Conservation (phyloP, 352 stramenopile genomes). For the Phytophthora hibernalis region DNA sequence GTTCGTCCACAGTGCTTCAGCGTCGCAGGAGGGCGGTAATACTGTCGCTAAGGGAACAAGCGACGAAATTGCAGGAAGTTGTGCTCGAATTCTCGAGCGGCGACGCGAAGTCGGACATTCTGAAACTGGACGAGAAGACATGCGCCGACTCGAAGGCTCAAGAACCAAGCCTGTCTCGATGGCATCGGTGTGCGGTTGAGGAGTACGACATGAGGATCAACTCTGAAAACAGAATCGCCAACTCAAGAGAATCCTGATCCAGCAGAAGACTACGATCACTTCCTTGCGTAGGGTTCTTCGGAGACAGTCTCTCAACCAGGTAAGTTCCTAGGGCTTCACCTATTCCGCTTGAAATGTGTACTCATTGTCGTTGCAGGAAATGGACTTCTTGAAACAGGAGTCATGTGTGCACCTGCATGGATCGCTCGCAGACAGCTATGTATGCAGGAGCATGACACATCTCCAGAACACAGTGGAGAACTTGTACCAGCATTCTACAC, state of each 20-base stretch:
- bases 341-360: too few species aligned
- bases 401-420: background rate
- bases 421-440: background rate
- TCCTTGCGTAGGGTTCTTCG: background rate
- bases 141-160: too few species aligned
- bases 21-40: background rate
- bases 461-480: background rate
- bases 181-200: background rate
- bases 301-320: too few species aligned
- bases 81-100: background rate
- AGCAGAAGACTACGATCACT: background rate
- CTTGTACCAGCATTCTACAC: background rate
- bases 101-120: too few species aligned
- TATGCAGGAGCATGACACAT: background rate
- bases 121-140: too few species aligned
- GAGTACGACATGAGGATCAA: background rate
- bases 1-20: background rate
- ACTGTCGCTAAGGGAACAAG: background rate
- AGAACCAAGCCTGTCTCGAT: background rate
- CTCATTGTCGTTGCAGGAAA: background rate
- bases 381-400: background rate
- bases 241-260: background rate
- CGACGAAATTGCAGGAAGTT: background rate
- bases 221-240: background rate
- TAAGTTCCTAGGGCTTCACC: too few species aligned